Conservation (phyloP, 305 asterid genomes). For the Solanum hybrid region DNA sequence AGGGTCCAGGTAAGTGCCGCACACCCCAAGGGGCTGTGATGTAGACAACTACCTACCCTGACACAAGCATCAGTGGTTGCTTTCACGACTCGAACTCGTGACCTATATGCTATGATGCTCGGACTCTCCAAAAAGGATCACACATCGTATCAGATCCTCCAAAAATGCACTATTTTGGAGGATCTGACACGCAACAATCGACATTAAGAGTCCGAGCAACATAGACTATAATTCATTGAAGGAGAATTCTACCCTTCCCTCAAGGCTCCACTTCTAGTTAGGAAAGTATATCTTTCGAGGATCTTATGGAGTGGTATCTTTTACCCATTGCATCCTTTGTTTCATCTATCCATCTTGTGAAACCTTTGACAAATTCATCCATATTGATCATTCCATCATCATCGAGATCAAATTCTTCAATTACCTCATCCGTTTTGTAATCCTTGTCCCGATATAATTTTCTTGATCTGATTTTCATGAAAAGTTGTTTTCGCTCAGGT, state of each 20-base stretch:
- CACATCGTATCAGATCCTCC: not conserved
- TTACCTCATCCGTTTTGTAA: slow-evolving; percentile 25
- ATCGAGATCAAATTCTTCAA: slow-evolving; percentile 41
- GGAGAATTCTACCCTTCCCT: not conserved
- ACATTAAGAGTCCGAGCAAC: not conserved
- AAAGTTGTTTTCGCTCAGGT: slow-evolving; percentile 36
- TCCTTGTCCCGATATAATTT: slow-evolving; percentile 25
- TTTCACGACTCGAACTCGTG: not conserved
- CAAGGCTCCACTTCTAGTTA: not conserved
- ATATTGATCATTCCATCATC: slow-evolving; percentile 36
- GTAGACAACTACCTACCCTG: not conserved
- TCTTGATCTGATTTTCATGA: slow-evolving; percentile 30
- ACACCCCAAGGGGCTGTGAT: not conserved
- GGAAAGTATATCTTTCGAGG: slow-evolving; percentile 29
- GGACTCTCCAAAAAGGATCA: not conserved
- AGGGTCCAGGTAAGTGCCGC: not conserved
- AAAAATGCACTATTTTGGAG: not conserved
- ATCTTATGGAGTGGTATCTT: slow-evolving; percentile 39
- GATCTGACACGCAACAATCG: not conserved
- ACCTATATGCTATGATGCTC: not conserved
- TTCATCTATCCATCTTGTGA: slow-evolving; percentile 46
- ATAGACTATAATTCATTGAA: not conserved
- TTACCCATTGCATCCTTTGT: slow-evolving; percentile 45
- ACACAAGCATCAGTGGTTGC: not conserved
- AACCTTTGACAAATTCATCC: slow-evolving; percentile 52